A percentile compares a stretch with the other conserved stretches of the same genome.
These are phyloP conservation scores for Oidium heveae DNA, from an alignment of 2,329 filamentous ascomycete genomes.

Conservation along the genomic window DNA sequence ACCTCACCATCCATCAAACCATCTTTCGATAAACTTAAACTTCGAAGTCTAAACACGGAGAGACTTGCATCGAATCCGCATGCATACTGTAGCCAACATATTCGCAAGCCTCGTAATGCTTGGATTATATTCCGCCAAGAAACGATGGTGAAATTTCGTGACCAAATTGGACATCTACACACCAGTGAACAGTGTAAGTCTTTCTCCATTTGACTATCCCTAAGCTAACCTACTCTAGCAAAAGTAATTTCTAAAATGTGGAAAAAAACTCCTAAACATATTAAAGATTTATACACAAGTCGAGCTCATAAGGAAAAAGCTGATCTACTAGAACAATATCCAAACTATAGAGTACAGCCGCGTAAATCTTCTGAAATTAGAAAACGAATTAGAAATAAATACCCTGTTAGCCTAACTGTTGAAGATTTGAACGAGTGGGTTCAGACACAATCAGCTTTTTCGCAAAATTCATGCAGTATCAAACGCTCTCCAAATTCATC, in stretches of 20 bases:
- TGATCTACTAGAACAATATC: not conserved
- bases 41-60: not conserved
- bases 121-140: not conserved
- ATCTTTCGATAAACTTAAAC: not conserved
- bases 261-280: not conserved
- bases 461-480: no score
- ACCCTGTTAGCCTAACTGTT: not conserved
- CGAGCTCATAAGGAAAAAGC: not conserved
- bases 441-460: not conserved
- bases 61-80: not conserved
- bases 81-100: not conserved
- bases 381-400: not conserved
- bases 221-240: not conserved
- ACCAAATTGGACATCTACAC: not conserved
- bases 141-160: not conserved
- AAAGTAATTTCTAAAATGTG: not conserved
- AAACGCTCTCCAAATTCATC: no score
- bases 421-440: not conserved
- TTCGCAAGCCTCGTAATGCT: slow-evolving; percentile 1
- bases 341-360: not conserved
- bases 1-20: not conserved
- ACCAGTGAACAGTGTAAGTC: not conserved
- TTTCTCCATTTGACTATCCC: not conserved
- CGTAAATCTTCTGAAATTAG: not conserved
- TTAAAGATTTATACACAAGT: not conserved